These are phyloP conservation scores for Pyrrhoderma noxium DNA, from an alignment of 1,284 basidiomycete species.

Conservation along the genomic window DNA sequence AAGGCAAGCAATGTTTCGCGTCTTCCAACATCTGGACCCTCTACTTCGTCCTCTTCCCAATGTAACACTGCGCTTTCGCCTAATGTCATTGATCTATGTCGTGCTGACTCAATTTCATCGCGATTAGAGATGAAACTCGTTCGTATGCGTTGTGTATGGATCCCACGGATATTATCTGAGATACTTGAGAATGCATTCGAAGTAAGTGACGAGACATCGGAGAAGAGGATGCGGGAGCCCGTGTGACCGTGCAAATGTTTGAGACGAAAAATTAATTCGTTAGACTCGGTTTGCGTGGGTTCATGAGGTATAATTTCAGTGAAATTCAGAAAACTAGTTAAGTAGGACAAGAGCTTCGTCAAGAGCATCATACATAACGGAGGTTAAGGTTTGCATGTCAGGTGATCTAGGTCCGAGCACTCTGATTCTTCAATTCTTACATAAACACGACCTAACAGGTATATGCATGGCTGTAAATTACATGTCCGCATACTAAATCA, in stretches of 20 bases:
- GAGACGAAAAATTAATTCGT: slow-evolving; percentile 40
- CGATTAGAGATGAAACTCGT: slow-evolving; percentile 46
- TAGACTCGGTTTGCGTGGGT: not conserved
- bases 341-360: slow-evolving; percentile 7
- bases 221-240: slow-evolving; percentile 48
- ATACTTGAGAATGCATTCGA: slow-evolving; percentile 11
- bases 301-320: not conserved
- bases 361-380: slow-evolving; percentile 12
- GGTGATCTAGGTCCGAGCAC: not conserved
- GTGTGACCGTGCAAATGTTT: slow-evolving; percentile 54
- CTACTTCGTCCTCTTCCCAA: slow-evolving; percentile 59
- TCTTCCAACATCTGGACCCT: slow-evolving; percentile 67
- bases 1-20: slow-evolving; percentile 74
- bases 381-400: too few relatives aligned
- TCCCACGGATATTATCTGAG: slow-evolving; percentile 21
- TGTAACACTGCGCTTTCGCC: slow-evolving; percentile 39
- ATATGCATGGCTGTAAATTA: too few relatives aligned
- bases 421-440: not conserved
- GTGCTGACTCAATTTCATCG: slow-evolving; percentile 40
- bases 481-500: too few relatives aligned
- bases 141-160: slow-evolving; percentile 35
- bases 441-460: not conserved
- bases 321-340: slow-evolving; percentile 5
- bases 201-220: slow-evolving; percentile 36
- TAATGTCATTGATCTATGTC: slow-evolving; percentile 41